phyloP scores from a whole-genome alignment of 305 asterid genomes.

The Caryopteris hybrid region DNA sequence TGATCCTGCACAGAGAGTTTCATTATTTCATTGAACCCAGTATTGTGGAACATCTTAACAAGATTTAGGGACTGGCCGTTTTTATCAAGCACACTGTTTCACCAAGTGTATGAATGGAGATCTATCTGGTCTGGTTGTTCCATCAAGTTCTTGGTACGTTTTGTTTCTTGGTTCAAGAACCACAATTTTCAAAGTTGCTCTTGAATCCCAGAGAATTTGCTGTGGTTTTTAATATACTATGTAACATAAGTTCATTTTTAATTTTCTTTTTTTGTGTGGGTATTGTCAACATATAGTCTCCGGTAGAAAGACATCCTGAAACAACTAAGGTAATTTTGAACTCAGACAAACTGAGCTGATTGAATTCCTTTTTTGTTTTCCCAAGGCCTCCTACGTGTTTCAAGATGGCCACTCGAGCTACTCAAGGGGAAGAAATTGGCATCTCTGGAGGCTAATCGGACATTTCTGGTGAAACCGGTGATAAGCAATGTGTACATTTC shows the following conservation, averaged over 20 bases:
- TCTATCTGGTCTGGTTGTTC: neutral
- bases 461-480: constrained; percentile 8
- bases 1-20: neutral
- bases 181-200: neutral
- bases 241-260: neutral
- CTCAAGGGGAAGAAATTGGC: neutral
- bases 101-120: neutral
- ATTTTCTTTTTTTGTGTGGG: neutral
- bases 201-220: neutral
- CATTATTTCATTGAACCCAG: neutral
- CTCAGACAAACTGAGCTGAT: neutral
- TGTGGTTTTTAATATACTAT: neutral
- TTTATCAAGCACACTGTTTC: neutral
- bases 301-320: neutral
- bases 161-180: neutral
- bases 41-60: constrained; percentile 2
- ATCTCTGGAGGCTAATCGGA: constrained; percentile 3
- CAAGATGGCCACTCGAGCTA: constrained; percentile 13
- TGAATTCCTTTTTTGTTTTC: neutral
- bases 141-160: constrained; percentile 7
- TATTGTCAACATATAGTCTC: neutral
- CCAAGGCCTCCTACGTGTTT: neutral
- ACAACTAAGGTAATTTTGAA: neutral
- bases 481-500: neutral
- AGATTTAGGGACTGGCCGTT: neutral